Conservation (phyloP, 2,329 filamentous ascomycete genomes). For the Epichloe brachyelytri region DNA sequence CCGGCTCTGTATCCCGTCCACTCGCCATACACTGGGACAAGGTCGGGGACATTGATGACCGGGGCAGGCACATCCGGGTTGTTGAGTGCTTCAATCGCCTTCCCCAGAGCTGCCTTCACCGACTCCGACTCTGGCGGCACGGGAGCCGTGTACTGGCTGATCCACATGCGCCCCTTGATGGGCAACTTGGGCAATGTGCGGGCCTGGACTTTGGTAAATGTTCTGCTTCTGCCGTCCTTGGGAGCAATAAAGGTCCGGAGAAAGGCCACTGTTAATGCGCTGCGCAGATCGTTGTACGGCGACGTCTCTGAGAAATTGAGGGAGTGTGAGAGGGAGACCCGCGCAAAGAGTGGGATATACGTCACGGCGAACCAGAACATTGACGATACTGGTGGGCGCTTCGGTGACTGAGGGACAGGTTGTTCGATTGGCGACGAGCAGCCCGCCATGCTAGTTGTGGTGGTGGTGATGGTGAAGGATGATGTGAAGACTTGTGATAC, state of each 20-base stretch:
- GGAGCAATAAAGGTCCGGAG: conserved; percentile 50
- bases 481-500: not conserved
- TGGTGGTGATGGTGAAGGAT: not conserved
- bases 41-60: conserved; percentile 31
- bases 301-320: conserved; percentile 57
- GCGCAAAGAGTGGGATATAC: conserved; percentile 45
- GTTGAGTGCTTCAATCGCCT: conserved; percentile 31
- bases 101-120: conserved; percentile 43
- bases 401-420: not conserved
- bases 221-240: conserved; percentile 24
- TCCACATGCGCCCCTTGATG: conserved; percentile 71
- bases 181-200: conserved; percentile 49
- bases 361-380: conserved; percentile 37
- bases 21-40: conserved; percentile 52
- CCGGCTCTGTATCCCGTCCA: conserved; percentile 59
- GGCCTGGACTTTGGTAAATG: conserved; percentile 51
- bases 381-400: not conserved
- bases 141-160: conserved; percentile 55
- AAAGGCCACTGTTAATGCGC: conserved; percentile 57
- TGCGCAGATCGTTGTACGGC: conserved; percentile 66
- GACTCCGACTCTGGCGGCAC: conserved; percentile 40
- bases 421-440: not conserved
- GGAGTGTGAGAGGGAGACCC: conserved; percentile 37
- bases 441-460: not conserved
- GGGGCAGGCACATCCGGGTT: conserved; percentile 4